These are phyloP conservation scores for Pyrus hybrid DNA, from an alignment of 331 rosid species.

Conservation along the genomic window DNA sequence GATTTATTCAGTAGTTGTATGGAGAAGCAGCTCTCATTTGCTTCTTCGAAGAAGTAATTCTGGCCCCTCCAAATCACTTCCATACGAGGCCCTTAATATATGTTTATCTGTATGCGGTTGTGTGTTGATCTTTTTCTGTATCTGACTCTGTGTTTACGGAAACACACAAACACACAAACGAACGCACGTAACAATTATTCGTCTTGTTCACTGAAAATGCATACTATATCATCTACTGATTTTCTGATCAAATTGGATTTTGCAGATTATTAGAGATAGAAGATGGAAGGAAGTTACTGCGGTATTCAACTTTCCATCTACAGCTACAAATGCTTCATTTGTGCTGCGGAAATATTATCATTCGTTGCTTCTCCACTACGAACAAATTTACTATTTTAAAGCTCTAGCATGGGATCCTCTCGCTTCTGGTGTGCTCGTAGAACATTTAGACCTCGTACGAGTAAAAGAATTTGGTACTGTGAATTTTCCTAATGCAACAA, in stretches of 20 bases:
- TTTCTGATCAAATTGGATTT: constrained; percentile 7
- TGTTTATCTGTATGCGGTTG: too few species aligned
- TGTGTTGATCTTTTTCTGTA: not conserved
- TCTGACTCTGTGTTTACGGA: not conserved
- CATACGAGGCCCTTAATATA: not conserved
- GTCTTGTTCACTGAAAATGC: not conserved
- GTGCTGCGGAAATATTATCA: constrained; percentile 80
- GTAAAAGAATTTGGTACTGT: not conserved
- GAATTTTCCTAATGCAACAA: constrained; percentile 5
- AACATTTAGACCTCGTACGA: not conserved
- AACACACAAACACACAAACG: not conserved
- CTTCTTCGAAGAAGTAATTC: not conserved
- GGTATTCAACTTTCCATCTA: constrained; percentile 83
- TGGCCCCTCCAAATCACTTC: not conserved
- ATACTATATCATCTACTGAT: not conserved
- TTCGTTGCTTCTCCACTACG: constrained; percentile 73
- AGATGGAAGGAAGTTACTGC: constrained; percentile 87
- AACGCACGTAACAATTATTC: not conserved
- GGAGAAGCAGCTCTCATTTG: not conserved
- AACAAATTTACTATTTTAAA: constrained; percentile 67
- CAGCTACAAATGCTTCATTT: constrained; percentile 95
- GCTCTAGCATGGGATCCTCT: constrained; percentile 40
- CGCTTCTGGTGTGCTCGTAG: constrained; percentile 32
- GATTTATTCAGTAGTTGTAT: not conserved
- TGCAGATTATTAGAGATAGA: constrained; percentile 68